Conservation (phyloP, 108 stramenopile species). For the Conticribra weissflogii region DNA sequence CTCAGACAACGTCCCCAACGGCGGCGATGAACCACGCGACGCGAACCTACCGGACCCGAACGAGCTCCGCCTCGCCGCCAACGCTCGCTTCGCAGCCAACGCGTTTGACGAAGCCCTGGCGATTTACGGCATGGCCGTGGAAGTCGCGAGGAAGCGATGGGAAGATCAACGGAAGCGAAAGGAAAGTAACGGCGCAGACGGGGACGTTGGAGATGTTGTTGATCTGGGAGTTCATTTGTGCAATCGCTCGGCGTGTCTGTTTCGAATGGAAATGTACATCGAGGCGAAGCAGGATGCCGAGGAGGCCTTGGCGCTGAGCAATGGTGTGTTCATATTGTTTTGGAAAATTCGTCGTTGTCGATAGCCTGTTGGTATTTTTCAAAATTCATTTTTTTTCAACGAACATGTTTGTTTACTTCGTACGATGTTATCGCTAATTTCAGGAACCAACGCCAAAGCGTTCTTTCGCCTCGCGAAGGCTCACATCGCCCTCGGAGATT, state of each 20-base stretch:
- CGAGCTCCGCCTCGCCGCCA: constrained; percentile 51
- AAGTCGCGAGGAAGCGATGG: constrained; percentile 22
- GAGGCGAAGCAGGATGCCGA: constrained; percentile 65
- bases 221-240: constrained; percentile 68
- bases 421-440: background rate
- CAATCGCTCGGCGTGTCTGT: constrained; percentile 80
- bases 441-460: constrained; percentile 59
- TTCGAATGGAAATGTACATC: constrained; percentile 67
- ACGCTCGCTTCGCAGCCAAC: constrained; percentile 45
- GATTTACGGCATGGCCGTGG: constrained; percentile 50
- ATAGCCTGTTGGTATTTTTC: no score
- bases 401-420: constrained; percentile 1
- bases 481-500: constrained; percentile 61
- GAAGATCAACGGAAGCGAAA: constrained; percentile 8
- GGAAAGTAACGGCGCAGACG: background rate
- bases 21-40: background rate
- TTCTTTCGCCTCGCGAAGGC: constrained; percentile 79
- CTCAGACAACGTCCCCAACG: background rate
- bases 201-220: background rate
- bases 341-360: no score
- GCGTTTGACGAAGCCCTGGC: constrained; percentile 46
- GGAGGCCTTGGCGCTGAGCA: constrained; percentile 52
- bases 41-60: constrained; percentile 14
- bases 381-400: background rate
- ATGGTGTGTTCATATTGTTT: constrained; percentile 3